Percentiles rank a stretch among this genome's conserved stretches.
These are phyloP conservation scores for Talaromyces sp. DNA, from an alignment of 2,329 filamentous ascomycete genomes.

Conservation along the genomic window DNA sequence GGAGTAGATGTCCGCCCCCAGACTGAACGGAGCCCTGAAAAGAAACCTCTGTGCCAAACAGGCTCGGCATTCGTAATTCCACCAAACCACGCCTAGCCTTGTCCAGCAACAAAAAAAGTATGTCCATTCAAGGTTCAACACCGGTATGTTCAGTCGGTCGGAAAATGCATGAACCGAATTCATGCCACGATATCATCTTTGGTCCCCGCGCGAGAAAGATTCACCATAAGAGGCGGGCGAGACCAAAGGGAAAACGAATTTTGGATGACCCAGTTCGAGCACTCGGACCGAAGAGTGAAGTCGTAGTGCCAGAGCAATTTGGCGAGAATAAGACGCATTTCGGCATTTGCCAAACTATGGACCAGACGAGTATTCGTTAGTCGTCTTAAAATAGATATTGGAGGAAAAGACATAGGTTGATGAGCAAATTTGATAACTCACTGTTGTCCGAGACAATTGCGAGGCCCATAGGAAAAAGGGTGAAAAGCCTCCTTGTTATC, in stretches of 20 bases:
- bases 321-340: conserved; percentile 46
- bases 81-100: too few species aligned
- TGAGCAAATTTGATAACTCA: conserved; percentile 6
- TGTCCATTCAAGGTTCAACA: too few species aligned
- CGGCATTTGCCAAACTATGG: conserved; percentile 33
- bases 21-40: too few species aligned
- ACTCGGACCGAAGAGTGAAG: conserved; percentile 36
- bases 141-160: not conserved
- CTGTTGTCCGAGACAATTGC: conserved; percentile 34
- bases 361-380: not conserved
- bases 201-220: not conserved
- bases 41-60: too few species aligned
- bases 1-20: too few species aligned
- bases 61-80: too few species aligned
- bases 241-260: conserved; percentile 41
- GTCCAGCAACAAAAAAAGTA: too few species aligned
- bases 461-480: conserved; percentile 34
- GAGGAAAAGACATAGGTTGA: not conserved
- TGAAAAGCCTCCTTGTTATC: conserved; percentile 38
- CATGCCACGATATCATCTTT: too few species aligned
- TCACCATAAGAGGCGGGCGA: conserved; percentile 37
- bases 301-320: conserved; percentile 45
- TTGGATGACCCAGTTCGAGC: conserved; percentile 31
- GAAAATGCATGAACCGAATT: not conserved
- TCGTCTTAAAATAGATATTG: not conserved